A percentile compares a stretch with the other conserved stretches of the same genome.
These are phyloP conservation scores for Irpex lacteus DNA, from an alignment of 1,284 basidiomycete species.

Conservation along the genomic window DNA sequence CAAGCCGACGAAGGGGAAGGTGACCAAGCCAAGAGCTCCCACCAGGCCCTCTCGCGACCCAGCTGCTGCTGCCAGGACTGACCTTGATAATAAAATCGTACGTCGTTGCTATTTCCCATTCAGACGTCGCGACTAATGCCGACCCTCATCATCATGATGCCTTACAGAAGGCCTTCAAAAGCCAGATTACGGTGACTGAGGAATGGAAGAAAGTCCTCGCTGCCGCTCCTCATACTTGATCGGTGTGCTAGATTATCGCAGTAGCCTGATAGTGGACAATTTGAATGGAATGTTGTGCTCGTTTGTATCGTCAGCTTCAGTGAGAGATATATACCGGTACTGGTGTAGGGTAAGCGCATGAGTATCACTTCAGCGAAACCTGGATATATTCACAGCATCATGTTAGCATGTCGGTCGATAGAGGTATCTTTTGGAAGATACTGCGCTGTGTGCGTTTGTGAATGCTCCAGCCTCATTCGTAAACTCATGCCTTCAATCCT, in stretches of 20 bases:
- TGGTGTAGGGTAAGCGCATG: too few relatives aligned
- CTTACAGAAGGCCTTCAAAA: background rate
- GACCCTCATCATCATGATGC: background rate
- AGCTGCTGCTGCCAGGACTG: background rate
- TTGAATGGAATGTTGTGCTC: background rate
- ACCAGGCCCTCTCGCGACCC: background rate
- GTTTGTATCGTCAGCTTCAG: too few relatives aligned
- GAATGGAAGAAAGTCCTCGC: background rate
- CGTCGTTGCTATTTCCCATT: background rate
- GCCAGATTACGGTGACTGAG: background rate
- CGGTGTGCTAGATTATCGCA: background rate
- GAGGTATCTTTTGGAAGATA: too few relatives aligned
- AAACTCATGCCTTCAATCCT: too few relatives aligned
- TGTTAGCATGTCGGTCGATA: too few relatives aligned
- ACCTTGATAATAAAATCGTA: background rate
- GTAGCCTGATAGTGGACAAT: background rate
- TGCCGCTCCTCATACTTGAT: background rate
- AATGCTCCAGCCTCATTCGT: too few relatives aligned
- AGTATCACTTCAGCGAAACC: too few relatives aligned
- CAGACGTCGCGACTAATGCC: background rate
- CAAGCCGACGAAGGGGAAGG: background rate
- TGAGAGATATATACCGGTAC: too few relatives aligned
- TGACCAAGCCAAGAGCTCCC: background rate
- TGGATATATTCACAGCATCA: too few relatives aligned
- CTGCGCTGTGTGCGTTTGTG: too few relatives aligned